Percentiles rank a stretch among this genome's conserved stretches.
Evolutionary conservation across 345 rosid species (phyloP).

Genomic region (Boechera stricta): DNA sequence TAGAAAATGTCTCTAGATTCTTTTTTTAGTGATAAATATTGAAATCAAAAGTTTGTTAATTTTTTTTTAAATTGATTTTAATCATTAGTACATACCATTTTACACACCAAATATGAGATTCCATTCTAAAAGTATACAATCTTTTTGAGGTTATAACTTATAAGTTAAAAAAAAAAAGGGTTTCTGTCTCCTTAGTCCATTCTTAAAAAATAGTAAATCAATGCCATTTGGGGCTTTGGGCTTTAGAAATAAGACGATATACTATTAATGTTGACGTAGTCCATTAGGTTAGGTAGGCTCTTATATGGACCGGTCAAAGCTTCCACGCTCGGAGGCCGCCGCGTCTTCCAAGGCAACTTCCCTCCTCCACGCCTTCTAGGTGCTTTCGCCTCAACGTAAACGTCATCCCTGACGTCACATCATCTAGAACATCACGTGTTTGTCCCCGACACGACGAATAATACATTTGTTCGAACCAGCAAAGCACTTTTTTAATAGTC

Average conservation of each 20-base stretch:
- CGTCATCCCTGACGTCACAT: conserved; percentile 40
- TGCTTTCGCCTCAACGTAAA: conserved; percentile 18
- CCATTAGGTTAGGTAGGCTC: background rate
- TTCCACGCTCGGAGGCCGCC: conserved; percentile 20
- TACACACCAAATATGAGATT: background rate
- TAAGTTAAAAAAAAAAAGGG: too few relatives aligned
- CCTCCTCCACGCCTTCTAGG: conserved; percentile 24
- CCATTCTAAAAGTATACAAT: background rate
- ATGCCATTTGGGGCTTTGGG: background rate
- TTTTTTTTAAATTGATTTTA: background rate
- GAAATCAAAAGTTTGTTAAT: background rate
- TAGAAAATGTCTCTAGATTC: background rate
- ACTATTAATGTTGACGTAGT: background rate
- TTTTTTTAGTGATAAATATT: background rate
- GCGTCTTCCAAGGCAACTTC: conserved; percentile 19
- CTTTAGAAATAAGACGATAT: background rate
- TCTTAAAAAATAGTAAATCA: background rate
- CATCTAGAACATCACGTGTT: conserved; percentile 22
- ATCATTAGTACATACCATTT: background rate
- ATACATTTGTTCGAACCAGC: conserved; percentile 6
- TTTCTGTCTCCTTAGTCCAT: background rate
- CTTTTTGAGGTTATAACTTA: background rate
- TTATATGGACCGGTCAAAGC: background rate
- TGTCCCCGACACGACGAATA: conserved; percentile 11
- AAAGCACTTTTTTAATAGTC: conserved; percentile 7